A percentile compares a stretch with the other conserved stretches of the same genome.
Conservation (phyloP, 805 yeast species). For the Hermanozyma aechmeae region DNA sequence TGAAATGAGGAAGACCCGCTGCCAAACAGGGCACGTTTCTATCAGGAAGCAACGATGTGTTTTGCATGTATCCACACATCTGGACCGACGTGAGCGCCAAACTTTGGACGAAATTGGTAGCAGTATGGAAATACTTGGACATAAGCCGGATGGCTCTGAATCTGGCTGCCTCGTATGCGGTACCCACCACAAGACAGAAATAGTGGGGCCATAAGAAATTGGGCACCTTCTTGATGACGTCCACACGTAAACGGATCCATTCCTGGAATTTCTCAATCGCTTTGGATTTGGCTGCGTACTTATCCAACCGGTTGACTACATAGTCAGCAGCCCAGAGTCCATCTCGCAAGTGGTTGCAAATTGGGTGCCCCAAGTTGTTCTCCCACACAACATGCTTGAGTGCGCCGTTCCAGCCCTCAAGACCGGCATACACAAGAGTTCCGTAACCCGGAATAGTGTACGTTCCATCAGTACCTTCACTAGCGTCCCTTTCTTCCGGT, state of each 20-base stretch:
- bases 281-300: constrained; percentile 37
- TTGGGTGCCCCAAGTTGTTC: constrained; percentile 78
- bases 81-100: constrained; percentile 78
- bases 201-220: constrained; percentile 78
- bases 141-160: constrained; percentile 53
- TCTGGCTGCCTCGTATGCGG: constrained; percentile 77
- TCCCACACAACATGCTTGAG: constrained; percentile 50
- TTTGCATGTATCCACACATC: constrained; percentile 67
- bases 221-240: constrained; percentile 59
- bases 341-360: constrained; percentile 68
- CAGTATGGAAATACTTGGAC: constrained; percentile 41
- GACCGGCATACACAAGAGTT: constrained; percentile 71
- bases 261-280: constrained; percentile 46
- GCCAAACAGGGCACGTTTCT: constrained; percentile 68
- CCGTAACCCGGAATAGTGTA: constrained; percentile 74
- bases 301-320: constrained; percentile 49
- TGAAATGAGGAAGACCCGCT: constrained; percentile 94
- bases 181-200: constrained; percentile 73
- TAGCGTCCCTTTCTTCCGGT: constrained; percentile 77
- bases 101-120: constrained; percentile 70
- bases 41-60: constrained; percentile 67
- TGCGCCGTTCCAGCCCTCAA: constrained; percentile 84
- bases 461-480: constrained; percentile 62
- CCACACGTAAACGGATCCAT: constrained; percentile 65
- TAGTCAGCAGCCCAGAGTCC: constrained; percentile 91